Evolutionary conservation across 495 filamentous ascomycete genomes (phyloP), one percentile per base, ranked within the genome.

Genomic region (Emericellopsis terricola): DNA sequence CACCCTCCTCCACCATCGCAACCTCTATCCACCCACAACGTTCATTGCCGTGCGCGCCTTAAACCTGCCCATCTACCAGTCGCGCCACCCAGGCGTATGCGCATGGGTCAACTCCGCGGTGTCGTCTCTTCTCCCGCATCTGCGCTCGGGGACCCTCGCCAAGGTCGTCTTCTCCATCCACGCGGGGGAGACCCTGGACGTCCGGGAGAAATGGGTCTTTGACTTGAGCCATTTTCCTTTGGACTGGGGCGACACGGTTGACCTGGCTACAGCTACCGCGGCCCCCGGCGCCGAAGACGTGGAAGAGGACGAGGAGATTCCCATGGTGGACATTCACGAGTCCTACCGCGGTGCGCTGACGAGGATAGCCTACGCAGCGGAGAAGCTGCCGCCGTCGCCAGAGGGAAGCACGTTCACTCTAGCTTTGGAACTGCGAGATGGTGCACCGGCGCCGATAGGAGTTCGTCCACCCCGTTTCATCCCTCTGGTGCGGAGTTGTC

Each of bases 31-130:
- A 0, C 54, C 60, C 33, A 52, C 67, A 16, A 80, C 84, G 30
- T 96, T 96, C 58, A 65, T 91, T 37, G 69, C 74, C 23, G 74
- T 78, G 14, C 73, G 77, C 40, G 81, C 78, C 43, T 94, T 85
- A 67, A 89, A 92, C 55, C 78, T 81, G 40, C 74, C 85, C 17
- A 80, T 94, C 26, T 76, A 81, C 44, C 86, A 94, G 54, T 82
- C 69, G 41, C 76, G 89, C 39, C 85, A 96, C 50, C 84, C 89
- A 1, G 71, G 73, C 44, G 81, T 97, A 43, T 94, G 85, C 62
- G 60, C 75, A 44, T 97, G 89, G 76, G 78, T 97, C 55, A 71
- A 67, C 45, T 79, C 87, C 56, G 80, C 83, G 40, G 72, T 87
- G 20, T 64, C 75, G 38, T 76, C 81, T 28, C 71, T 91, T 6